phyloP scores from a whole-genome alignment of 768 basidiomycete species.

The Russula brevipes region DNA sequence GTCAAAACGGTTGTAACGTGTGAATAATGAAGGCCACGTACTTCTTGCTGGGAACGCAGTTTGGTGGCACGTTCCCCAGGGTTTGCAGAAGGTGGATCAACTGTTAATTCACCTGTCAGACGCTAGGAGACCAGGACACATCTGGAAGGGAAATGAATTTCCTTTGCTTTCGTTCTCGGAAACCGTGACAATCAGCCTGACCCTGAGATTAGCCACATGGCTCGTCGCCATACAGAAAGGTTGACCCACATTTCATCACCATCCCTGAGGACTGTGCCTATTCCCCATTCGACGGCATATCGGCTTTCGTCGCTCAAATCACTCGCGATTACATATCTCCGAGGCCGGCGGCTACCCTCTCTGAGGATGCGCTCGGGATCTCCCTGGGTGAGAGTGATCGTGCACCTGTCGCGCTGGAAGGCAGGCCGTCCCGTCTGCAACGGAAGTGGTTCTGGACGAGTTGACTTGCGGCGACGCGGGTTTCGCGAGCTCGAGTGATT shows the following conservation, averaged over 20 bases:
- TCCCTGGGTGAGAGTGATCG: constrained; percentile 84
- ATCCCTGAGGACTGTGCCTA: constrained; percentile 93
- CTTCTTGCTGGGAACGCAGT: constrained; percentile 88
- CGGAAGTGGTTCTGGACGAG: constrained; percentile 60
- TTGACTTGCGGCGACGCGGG: constrained; percentile 54
- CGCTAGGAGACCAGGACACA: constrained; percentile 1
- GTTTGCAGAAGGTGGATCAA: constrained; percentile 66
- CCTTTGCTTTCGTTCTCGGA: constrained; percentile 90
- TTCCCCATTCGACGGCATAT: constrained; percentile 97
- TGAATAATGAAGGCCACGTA: constrained; percentile 32
- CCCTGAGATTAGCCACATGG: constrained; percentile 11
- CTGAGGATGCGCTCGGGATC: constrained; percentile 54
- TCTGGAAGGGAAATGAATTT: constrained; percentile 34
- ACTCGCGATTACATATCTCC: constrained; percentile 82
- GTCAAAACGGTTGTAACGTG: not conserved
- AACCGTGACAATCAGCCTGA: constrained; percentile 77
- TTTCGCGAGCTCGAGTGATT: constrained; percentile 39
- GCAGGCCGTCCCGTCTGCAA: constrained; percentile 68
- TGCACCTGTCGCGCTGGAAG: constrained; percentile 90
- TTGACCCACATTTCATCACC: constrained; percentile 75
- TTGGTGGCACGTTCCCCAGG: constrained; percentile 71
- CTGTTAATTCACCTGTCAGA: constrained; percentile 32
- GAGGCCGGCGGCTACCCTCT: constrained; percentile 50
- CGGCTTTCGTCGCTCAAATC: constrained; percentile 92
- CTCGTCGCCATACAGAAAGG: not conserved